Conservation (phyloP, 306 rosid genomes). For the Mimosa pudica region DNA sequence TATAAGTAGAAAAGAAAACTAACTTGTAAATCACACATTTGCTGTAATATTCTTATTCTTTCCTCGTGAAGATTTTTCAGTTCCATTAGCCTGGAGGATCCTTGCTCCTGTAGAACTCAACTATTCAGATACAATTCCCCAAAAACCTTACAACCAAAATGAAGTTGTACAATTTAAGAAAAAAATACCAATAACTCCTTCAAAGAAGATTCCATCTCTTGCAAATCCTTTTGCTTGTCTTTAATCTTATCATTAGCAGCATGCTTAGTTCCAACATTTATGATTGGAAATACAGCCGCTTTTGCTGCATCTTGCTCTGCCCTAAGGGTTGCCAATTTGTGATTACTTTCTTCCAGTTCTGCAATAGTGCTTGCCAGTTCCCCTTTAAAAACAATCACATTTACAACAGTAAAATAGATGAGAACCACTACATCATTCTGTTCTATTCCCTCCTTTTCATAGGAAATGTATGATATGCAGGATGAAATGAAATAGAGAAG, state of each 20-base stretch:
- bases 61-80: slow-evolving; percentile 78
- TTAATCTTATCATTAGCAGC: slow-evolving; percentile 59
- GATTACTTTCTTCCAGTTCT: slow-evolving; percentile 73
- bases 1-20: slow-evolving; percentile 31
- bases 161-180: background rate
- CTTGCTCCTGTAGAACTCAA: slow-evolving; percentile 63
- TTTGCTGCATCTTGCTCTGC: slow-evolving; percentile 76
- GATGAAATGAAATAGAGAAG: background rate
- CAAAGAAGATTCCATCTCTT: slow-evolving; percentile 80
- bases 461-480: background rate
- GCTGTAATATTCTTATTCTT: slow-evolving; percentile 71
- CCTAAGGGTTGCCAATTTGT: slow-evolving; percentile 68
- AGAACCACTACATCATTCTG: background rate
- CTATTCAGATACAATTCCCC: slow-evolving; percentile 21
- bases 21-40: slow-evolving; percentile 79
- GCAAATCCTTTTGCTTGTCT: slow-evolving; percentile 87
- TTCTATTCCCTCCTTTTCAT: background rate
- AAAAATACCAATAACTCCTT: slow-evolving; percentile 72
- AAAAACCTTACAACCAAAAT: slow-evolving; percentile 19
- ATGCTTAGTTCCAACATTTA: slow-evolving; percentile 65
- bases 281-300: slow-evolving; percentile 69
- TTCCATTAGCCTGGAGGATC: slow-evolving; percentile 61
- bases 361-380: slow-evolving; percentile 65
- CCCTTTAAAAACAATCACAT: slow-evolving; percentile 58
- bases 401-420: slow-evolving; percentile 26